These are phyloP conservation scores for Betula pendula DNA, from an alignment of 306 rosid genomes.

Conservation along the genomic window DNA sequence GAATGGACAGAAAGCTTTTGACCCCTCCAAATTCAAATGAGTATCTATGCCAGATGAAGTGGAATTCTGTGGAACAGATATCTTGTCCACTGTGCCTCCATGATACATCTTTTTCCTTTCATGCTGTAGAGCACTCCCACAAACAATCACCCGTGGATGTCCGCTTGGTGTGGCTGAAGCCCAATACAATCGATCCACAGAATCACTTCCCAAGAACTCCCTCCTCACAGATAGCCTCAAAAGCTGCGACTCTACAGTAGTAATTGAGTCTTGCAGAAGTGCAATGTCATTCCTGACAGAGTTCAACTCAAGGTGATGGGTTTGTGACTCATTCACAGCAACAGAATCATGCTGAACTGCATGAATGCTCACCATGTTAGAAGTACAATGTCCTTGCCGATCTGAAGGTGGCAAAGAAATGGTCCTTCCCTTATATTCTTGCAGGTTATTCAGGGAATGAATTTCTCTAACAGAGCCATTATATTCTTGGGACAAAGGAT, in stretches of 20 bases:
- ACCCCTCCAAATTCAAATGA: constrained; percentile 38
- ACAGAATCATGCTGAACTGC: constrained; percentile 34
- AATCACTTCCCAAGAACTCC: constrained; percentile 84
- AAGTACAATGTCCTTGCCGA: constrained; percentile 48
- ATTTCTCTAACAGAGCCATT: constrained; percentile 48
- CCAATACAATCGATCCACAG: constrained; percentile 78
- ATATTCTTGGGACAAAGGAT: constrained; percentile 51
- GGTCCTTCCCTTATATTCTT: constrained; percentile 49
- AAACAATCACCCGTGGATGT: constrained; percentile 58
- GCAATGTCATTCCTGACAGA: constrained; percentile 58
- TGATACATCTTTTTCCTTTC: constrained; percentile 30
- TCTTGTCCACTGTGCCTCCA: constrained; percentile 36
- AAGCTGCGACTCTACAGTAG: constrained; percentile 56
- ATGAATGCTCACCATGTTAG: constrained; percentile 39
- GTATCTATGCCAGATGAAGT: constrained; percentile 31
- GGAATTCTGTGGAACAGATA: constrained; percentile 38
- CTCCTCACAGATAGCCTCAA: constrained; percentile 69
- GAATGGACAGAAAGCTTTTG: constrained; percentile 42
- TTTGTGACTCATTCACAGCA: constrained; percentile 54
- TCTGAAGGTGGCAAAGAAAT: constrained; percentile 33
- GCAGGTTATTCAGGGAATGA: constrained; percentile 39
- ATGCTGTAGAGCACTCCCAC: constrained; percentile 50
- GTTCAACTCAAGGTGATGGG: constrained; percentile 65
- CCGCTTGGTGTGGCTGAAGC: constrained; percentile 56
- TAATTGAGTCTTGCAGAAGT: constrained; percentile 62